Base-by-base conservation (phyloP, 2,329 filamentous ascomycete genomes). In the Botrytis hyacinthi region DNA sequence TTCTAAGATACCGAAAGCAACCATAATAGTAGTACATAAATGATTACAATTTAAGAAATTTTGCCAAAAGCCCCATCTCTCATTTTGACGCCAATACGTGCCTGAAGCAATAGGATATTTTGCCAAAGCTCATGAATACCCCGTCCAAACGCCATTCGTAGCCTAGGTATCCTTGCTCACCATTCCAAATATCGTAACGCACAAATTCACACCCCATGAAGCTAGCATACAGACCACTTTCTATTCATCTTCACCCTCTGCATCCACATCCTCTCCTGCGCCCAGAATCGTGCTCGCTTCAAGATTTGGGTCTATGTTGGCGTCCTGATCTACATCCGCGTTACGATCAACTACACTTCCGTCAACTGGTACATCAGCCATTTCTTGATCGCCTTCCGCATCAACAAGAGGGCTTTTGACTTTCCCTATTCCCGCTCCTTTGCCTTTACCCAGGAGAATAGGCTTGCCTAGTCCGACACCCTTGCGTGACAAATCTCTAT, bases 281-380 rank as follows among this genome's bases (percentile, higher is more conserved):
- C 51, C 48, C 12, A 42, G 48, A 57, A 32, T 20, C 35, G 37
- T 12, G 40, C 6, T 69, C 22, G 29, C 62, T 26, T 51, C 63
- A 32, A 54, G 26, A 1, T 59, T 26, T 22, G 65, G 35, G 32
- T 68, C 71, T 72, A 40, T 54, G 8, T 44, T 20, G 26, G 26
- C 71, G 60, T 40, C 40, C n/a, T 54, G 42, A 61, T 60, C 54
- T n/a, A 54, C 35, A 42, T 60, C 71, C 42, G 20, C 44, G 69
- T 73, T 61, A 42, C 51, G 26, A 46, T 44, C 44, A 32, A 51
- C 46, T 65, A 54, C 66, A 74, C 78, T 57, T 78, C 76, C 71
- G 9, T 79, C 77, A 44, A 78, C 72, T 12, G 72, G 74, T 42
- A 71, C 75, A 75, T 80, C 78, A 62, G 75, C 84, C 76, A 88